phyloP scores from a whole-genome alignment of 108 stramenopile genomes.

The Pseudonitzschia pungens region DNA sequence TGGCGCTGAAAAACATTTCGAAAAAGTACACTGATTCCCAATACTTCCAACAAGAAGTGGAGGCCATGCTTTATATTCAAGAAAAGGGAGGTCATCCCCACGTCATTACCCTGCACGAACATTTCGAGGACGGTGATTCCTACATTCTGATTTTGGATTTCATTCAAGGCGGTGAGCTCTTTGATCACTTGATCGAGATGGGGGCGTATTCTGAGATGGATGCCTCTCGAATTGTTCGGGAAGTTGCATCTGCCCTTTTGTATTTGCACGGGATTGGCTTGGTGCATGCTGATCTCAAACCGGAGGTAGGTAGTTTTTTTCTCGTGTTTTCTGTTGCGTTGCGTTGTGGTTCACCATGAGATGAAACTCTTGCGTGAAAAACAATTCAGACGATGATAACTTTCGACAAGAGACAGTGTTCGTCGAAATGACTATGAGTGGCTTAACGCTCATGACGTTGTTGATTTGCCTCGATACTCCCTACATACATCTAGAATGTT shows the following conservation, averaged over 20 bases:
- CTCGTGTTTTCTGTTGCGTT: background rate
- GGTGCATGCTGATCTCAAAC: slow-evolving; percentile 84
- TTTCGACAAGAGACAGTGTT: background rate
- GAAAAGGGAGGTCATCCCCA: slow-evolving; percentile 79
- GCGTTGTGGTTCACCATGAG: background rate
- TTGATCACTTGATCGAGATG: slow-evolving; percentile 80
- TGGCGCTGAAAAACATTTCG: slow-evolving; percentile 73
- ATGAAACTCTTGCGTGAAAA: background rate
- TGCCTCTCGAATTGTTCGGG: slow-evolving; percentile 66
- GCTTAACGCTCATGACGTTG: background rate
- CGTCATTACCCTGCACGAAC: slow-evolving; percentile 66
- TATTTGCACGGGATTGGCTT: slow-evolving; percentile 82
- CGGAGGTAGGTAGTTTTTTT: slow-evolving; percentile 36
- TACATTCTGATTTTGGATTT: slow-evolving; percentile 81
- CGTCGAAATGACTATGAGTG: background rate
- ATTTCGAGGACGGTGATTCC: slow-evolving; percentile 65
- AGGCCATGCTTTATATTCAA: slow-evolving; percentile 60
- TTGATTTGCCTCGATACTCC: slow-evolving; percentile 32
- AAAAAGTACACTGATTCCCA: slow-evolving; percentile 60
- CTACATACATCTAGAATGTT: slow-evolving; percentile 48
- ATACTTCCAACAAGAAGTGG: slow-evolving; percentile 73
- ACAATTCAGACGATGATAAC: background rate
- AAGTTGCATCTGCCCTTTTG: slow-evolving; percentile 67
- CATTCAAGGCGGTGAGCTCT: slow-evolving; percentile 82
- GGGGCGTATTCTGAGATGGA: slow-evolving; percentile 86